Conservation (phyloP, 257 asterid species). For the Forsythia suspensa region DNA sequence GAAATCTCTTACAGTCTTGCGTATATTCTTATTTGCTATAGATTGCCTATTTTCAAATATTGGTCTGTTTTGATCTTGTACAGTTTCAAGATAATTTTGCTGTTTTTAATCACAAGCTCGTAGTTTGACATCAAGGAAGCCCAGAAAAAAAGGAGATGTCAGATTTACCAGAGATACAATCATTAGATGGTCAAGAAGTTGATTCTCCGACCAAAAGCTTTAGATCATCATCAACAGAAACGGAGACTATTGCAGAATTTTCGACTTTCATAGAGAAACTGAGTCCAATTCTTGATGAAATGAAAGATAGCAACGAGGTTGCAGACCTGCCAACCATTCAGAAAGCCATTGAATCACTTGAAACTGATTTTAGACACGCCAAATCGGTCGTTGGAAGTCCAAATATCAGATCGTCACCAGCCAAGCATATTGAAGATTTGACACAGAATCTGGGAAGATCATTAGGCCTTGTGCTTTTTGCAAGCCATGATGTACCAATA, state of each 20-base stretch:
- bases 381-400: slow-evolving; percentile 34
- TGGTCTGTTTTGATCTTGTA: background rate
- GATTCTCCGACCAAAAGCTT: slow-evolving; percentile 43
- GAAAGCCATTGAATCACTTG: slow-evolving; percentile 70
- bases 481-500: slow-evolving; percentile 60
- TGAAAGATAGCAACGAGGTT: slow-evolving; percentile 39
- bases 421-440: slow-evolving; percentile 50
- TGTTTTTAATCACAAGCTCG: background rate
- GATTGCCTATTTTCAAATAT: too few relatives aligned
- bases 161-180: slow-evolving; percentile 19
- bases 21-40: background rate
- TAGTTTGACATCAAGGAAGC: too few relatives aligned
- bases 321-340: slow-evolving; percentile 41
- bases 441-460: slow-evolving; percentile 73
- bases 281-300: slow-evolving; percentile 54
- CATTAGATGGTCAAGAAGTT: background rate
- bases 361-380: slow-evolving; percentile 55
- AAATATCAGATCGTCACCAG: slow-evolving; percentile 43
- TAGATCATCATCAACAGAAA: slow-evolving; percentile 43
- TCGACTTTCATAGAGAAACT: slow-evolving; percentile 59
- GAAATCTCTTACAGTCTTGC: too few relatives aligned
- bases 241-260: slow-evolving; percentile 54
- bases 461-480: slow-evolving; percentile 78
- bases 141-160: slow-evolving; percentile 32
- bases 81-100: background rate